Percentiles rank a stretch among this genome's conserved stretches.
phyloP scores from a whole-genome alignment of 108 stramenopile species.

The Stephanodiscus minutulus region DNA sequence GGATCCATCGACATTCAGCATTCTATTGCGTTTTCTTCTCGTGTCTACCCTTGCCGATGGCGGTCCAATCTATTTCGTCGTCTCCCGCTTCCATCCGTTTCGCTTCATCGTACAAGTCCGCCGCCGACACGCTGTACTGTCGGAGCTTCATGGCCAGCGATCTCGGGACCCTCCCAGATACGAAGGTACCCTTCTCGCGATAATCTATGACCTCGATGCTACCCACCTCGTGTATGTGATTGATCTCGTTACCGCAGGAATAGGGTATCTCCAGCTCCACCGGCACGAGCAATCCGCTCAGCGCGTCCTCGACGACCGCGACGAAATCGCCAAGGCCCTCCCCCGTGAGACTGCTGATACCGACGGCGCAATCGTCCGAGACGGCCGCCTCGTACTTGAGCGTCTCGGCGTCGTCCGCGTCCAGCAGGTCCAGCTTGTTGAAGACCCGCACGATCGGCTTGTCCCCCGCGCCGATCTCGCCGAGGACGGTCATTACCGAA shows the following conservation, averaged over 20 bases:
- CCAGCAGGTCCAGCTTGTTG: slow-evolving; percentile 83
- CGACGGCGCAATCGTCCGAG: slow-evolving; percentile 64
- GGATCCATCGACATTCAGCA: neutral
- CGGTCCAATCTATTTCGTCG: slow-evolving; percentile 74
- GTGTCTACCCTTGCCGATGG: slow-evolving; percentile 71
- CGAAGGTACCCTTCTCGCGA: slow-evolving; percentile 70
- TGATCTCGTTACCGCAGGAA: slow-evolving; percentile 75
- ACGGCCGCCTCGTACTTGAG: slow-evolving; percentile 64
- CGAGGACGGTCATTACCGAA: slow-evolving; percentile 69
- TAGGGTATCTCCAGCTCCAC: slow-evolving; percentile 81
- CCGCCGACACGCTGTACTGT: slow-evolving; percentile 46
- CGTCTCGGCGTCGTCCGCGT: slow-evolving; percentile 65
- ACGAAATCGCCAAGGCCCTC: slow-evolving; percentile 85
- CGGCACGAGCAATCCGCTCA: slow-evolving; percentile 67
- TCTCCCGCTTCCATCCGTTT: slow-evolving; percentile 12
- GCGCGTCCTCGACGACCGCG: slow-evolving; percentile 69
- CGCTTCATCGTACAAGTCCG: neutral
- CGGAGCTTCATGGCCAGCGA: slow-evolving; percentile 76
- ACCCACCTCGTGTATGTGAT: slow-evolving; percentile 83
- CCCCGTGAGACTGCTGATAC: slow-evolving; percentile 68
- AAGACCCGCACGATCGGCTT: slow-evolving; percentile 80
- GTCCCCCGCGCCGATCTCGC: slow-evolving; percentile 72
- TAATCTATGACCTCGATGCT: slow-evolving; percentile 83
- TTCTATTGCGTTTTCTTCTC: slow-evolving; percentile 20
- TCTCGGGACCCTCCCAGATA: slow-evolving; percentile 67